These are phyloP conservation scores for Epicoccum sorghinum DNA, from an alignment of 2,329 filamentous ascomycete species.

Conservation along the genomic window DNA sequence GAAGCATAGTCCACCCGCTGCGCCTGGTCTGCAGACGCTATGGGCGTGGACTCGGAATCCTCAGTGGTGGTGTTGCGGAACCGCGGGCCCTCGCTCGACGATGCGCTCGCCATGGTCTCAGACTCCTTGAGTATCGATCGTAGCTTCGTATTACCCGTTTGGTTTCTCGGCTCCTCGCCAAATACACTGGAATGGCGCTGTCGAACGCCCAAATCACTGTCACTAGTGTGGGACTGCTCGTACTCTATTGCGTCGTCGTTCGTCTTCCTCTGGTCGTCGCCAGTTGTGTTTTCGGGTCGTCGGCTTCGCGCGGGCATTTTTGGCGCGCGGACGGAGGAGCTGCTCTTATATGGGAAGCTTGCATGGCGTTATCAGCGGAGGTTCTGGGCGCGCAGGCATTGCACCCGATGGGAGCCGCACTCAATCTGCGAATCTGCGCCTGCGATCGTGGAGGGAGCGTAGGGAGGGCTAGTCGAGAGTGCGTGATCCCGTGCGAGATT, in stretches of 20 bases:
- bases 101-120: background rate
- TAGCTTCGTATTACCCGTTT: background rate
- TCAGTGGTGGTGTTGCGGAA: constrained; percentile 38
- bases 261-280: no score
- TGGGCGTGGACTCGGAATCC: constrained; percentile 37
- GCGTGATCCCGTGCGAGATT: constrained; percentile 20
- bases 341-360: background rate
- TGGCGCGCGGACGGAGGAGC: background rate
- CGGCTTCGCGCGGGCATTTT: background rate
- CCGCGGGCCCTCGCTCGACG: constrained; percentile 1
- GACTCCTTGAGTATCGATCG: background rate
- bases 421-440: background rate
- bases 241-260: no score
- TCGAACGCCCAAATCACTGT: no score
- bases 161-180: background rate
- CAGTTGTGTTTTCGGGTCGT: background rate
- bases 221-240: no score
- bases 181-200: background rate
- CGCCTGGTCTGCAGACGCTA: constrained; percentile 18
- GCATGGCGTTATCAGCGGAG: constrained; percentile 6
- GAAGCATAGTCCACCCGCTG: constrained; percentile 29
- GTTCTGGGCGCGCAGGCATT: background rate
- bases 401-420: background rate
- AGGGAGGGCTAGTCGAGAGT: background rate
- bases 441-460: background rate